Evolutionary conservation across 495 filamentous ascomycete genomes (phyloP), one percentile per base, ranked within the genome.

Genomic region (Hypoxylon lienhwacheense): DNA sequence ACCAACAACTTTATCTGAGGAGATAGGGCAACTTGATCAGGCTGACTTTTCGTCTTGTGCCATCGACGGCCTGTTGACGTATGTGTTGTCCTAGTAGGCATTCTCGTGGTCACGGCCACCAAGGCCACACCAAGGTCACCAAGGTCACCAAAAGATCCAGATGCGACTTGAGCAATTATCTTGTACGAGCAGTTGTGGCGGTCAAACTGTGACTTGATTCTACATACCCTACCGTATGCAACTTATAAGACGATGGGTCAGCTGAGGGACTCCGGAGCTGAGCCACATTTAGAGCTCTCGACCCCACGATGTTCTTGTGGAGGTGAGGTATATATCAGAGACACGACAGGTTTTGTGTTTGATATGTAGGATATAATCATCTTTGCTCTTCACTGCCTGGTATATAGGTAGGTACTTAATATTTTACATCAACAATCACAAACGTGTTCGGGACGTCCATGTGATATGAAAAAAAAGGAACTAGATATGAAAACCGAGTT

Each of bases 221-320:
- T 58, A 8, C 5, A 41, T 53, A 39, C 26, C 3, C 29, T 15
- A 47, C 22, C 51, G n/a, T 61, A 47, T 47, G 58, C 58, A 61
- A 56, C 55, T n/a, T n/a, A 52, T 26, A 37, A n/a, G 33, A 26
- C 35, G 37, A 12, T 26, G 42, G 39, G 37, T 61, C 58, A 61
- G 58, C 58, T 56, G 58, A 53, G n/a, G n/a, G n/a, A 43, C 43
- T 21, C 20, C 26, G n/a, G n/a, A n/a, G n/a, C 47, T 61, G 47
- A 61, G 58, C 58, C 58, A 61, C 58, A 55, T 29, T 45, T 22
- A n/a, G n/a, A n/a, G n/a, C n/a, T n/a, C n/a, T n/a, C n/a, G n/a
- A n/a, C n/a, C n/a, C n/a, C n/a, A n/a, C n/a, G n/a, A n/a, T n/a
- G n/a, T n/a, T n/a, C n/a, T n/a, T n/a, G n/a, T n/a, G n/a, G n/a